Conservation (phyloP, 768 basidiomycete genomes). For the Boletales sp. region DNA sequence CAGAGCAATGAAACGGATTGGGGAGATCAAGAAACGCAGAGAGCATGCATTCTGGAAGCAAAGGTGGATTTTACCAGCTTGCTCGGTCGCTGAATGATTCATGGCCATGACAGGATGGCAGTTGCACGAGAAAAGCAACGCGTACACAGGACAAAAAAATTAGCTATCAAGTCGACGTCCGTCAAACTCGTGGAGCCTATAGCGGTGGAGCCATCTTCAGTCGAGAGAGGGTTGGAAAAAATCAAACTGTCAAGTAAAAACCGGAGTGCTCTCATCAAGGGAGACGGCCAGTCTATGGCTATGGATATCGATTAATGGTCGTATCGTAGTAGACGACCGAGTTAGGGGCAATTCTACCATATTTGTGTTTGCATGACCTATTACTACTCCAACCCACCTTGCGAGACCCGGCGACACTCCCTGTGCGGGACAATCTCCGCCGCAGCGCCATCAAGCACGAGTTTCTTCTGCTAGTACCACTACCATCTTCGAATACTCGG, state of each 20-base stretch:
- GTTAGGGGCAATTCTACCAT: slow-evolving; percentile 19
- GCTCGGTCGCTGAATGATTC: neutral
- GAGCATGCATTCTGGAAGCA: slow-evolving; percentile 97
- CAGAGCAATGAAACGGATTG: slow-evolving; percentile 93
- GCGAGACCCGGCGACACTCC: neutral
- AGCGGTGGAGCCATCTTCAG: slow-evolving; percentile 37
- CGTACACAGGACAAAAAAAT: slow-evolving; percentile 63
- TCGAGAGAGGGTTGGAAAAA: slow-evolving; percentile 65
- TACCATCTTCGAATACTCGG: neutral
- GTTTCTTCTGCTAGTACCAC: neutral
- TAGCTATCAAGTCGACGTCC: slow-evolving; percentile 50
- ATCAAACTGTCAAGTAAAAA: slow-evolving; percentile 66
- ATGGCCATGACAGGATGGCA: slow-evolving; percentile 64
- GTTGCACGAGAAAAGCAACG: slow-evolving; percentile 75
- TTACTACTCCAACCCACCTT: neutral
- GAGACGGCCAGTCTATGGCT: slow-evolving; percentile 84
- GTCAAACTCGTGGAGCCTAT: slow-evolving; percentile 68
- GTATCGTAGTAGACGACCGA: neutral
- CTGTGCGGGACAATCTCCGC: slow-evolving; percentile 1
- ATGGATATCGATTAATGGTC: slow-evolving; percentile 75
- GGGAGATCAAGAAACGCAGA: slow-evolving; percentile 85
- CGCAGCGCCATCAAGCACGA: slow-evolving; percentile 1
- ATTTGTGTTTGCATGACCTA: slow-evolving; percentile 12
- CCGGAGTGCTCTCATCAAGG: slow-evolving; percentile 71
- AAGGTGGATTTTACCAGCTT: slow-evolving; percentile 43